A percentile compares a stretch with the other conserved stretches of the same genome.
phyloP scores from a whole-genome alignment of 2,329 filamentous ascomycete species.

The Sclerotiophoma versabilis region DNA sequence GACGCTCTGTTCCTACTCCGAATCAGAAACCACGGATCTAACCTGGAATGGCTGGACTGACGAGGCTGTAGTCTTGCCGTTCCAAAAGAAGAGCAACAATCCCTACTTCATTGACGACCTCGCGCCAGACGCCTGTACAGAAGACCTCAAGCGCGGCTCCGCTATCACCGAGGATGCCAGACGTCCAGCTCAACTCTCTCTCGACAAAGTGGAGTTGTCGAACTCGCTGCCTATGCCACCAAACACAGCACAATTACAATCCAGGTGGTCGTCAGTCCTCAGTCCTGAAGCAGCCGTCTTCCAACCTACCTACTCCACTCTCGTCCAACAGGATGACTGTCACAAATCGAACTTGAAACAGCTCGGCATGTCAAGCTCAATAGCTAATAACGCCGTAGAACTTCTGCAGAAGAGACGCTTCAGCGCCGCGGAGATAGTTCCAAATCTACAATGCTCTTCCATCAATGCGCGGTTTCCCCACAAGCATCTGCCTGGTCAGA shows the following conservation, averaged over 20 bases:
- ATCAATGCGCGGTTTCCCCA: not conserved
- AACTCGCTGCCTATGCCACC: constrained; percentile 19
- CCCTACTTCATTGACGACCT: constrained; percentile 24
- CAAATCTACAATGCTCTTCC: not conserved
- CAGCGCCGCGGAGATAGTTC: not conserved
- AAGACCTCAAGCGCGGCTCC: not conserved
- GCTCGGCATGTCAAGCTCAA: constrained; percentile 29
- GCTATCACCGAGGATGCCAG: not conserved
- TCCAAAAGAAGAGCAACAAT: constrained; percentile 24
- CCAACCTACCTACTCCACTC: constrained; percentile 17
- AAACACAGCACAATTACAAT: constrained; percentile 23
- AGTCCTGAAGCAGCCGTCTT: constrained; percentile 36
- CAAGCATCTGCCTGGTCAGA: constrained; percentile 8
- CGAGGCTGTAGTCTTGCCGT: constrained; percentile 30
- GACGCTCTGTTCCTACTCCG: constrained; percentile 24
- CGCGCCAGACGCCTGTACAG: constrained; percentile 28
- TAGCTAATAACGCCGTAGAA: not conserved
- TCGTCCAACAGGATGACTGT: not conserved
- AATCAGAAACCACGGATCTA: constrained; percentile 29
- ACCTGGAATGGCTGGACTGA: constrained; percentile 45
- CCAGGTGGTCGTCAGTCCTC: constrained; percentile 16
- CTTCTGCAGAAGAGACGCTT: constrained; percentile 1
- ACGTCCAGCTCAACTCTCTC: constrained; percentile 12
- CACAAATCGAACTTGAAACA: constrained; percentile 18
- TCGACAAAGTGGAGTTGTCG: not conserved